Base-by-base conservation (phyloP, 2,329 filamentous ascomycete species). In the Xylariaceae sp. region DNA sequence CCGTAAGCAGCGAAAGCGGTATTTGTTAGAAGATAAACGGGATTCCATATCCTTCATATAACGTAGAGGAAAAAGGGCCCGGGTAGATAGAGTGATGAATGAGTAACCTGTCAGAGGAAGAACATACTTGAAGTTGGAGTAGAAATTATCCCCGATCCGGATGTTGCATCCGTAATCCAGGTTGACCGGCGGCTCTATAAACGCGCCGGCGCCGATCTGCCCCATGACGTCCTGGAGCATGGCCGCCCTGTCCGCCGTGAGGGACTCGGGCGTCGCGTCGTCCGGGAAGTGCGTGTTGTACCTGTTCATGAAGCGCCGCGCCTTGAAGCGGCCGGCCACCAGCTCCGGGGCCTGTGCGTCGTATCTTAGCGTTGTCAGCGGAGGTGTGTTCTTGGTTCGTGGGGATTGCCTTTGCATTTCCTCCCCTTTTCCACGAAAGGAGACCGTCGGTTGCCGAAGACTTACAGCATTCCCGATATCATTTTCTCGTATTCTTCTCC, bases 111-210 rank as follows among this genome's bases (percentile, higher is more conserved):
- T n/a, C n/a, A 46, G 7, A 18, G 36, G 32, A 32, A 34, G 30
- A 12, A 47, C 64, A n/a, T 51, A 73, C 71, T 79, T 79, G 66
- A 82, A 83, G 61, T 84, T 84, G 42, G 81, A 75, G 61, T 86
- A 88, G 64, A 85, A 85, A n/a, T 76, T 72, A 40, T 80, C 72
- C 7, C 84, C 84, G 0, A 87, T 72, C 5, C 71, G 75, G 58
- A 86, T 78, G 61, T 87, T 88, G 65, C 80, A 81, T 1, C 84
- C 85, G 54, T 87, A 87, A 65, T 87, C 84, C 32, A 86, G 74
- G 37, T 73, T 74, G 52, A 88, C 72, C 0, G 84, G 83, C 0
- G 83, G 79, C 61, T 87, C 84, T 34, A 87, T 77, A 57, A 78
- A 79, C 21, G 71, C 74, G 0, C 78, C 78, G 44, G 74, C 73